These are phyloP conservation scores for Penicillium desertorum DNA, from an alignment of 495 filamentous ascomycete genomes.

Conservation along the genomic window DNA sequence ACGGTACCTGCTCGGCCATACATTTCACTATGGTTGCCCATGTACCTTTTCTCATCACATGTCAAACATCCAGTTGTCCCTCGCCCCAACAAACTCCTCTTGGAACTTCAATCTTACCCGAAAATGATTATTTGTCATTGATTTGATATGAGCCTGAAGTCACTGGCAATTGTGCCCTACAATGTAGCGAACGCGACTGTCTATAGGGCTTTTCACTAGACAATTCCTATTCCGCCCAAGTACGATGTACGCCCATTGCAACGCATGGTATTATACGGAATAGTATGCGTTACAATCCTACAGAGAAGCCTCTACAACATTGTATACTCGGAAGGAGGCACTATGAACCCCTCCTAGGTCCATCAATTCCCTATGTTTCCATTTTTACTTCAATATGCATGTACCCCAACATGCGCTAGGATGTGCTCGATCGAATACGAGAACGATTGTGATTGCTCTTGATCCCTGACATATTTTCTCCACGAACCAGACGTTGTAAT, in stretches of 20 bases:
- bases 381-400: constrained; percentile 1
- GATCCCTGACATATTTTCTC: background rate
- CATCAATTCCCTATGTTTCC: background rate
- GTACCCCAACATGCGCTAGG: constrained; percentile 11
- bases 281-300: too few relatives aligned
- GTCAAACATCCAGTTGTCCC: background rate
- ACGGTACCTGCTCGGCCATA: constrained; percentile 1
- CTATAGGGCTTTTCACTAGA: background rate
- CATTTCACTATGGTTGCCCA: background rate
- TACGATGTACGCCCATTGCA: background rate
- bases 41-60: constrained; percentile 8
- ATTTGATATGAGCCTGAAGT: background rate
- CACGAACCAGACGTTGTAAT: background rate
- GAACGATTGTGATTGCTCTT: background rate
- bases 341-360: background rate
- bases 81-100: background rate
- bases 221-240: background rate
- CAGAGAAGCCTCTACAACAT: background rate
- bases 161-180: background rate
- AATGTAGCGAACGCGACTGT: background rate
- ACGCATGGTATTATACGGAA: background rate
- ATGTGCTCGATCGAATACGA: constrained; percentile 6
- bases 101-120: constrained; percentile 3
- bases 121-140: background rate
- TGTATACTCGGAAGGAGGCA: background rate